Evolutionary conservation across 1,284 basidiomycete genomes (phyloP), one percentile per base, ranked within the genome.

Genomic region (Hortiboletus rubellus): DNA sequence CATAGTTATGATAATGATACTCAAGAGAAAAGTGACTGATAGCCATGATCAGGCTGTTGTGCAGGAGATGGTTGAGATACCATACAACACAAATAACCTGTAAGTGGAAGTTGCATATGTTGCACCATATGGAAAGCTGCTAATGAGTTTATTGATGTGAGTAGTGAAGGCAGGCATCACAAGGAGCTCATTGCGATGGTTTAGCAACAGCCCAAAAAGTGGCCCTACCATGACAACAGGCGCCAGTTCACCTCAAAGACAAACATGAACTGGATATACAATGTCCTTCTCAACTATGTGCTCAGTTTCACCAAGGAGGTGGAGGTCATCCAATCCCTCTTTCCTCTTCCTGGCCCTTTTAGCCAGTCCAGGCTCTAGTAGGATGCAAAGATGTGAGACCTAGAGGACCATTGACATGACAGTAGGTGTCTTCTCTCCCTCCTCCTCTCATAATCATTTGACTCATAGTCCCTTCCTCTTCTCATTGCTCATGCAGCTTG

Each of bases 141-240:
- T 18, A 18, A 18, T 18, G 18, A 18, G 18, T 18, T 18, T 18
- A 18, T 18, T 18, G 18, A 18, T 18, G 18, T 18, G 18, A 18
- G 11, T 40, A 44, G 54, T 10, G 8, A 49, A 22, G 36, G 27
- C 52, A 55, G 41, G 53, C 30, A 8, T 9, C 14, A 10, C 5
- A 22, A 52, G 24, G 59, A 46, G 14, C 46, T 60, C 7, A 11
- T 55, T 6, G 27, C 6, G 7, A 60, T 55, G 43, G 53, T 55
- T 22, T 37, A 60, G 52, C 5, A 17, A 34, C 59, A 55, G 52
- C 36, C 3, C 9, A n/a, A 38, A 30, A 41, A n/a, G 59, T 59
- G 59, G 48, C 46, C 41, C 0, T 52, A 54, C 36, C 24, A 36
- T 1, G 31, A 54, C 6, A 5, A 31, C 45, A 59, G 30, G 49